A percentile compares a stretch with the other conserved stretches of the same genome.
These are phyloP conservation scores for Myxozyma melibiosi DNA, from an alignment of 805 yeast genomes.

Conservation along the genomic window DNA sequence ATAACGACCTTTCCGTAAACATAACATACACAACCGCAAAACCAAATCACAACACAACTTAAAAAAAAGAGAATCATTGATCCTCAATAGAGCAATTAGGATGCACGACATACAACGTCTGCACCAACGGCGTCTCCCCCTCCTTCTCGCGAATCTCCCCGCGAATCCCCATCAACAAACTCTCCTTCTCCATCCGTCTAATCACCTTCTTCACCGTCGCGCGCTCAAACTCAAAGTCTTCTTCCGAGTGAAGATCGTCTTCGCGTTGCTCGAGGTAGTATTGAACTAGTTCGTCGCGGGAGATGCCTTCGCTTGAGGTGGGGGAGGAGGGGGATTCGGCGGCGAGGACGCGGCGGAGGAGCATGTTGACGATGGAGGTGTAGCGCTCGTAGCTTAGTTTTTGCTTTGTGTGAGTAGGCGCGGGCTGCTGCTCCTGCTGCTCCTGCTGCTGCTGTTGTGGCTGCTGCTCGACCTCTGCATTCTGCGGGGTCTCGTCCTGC, in stretches of 20 bases:
- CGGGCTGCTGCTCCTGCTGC: conserved; percentile 25
- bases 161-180: conserved; percentile 71
- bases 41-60: neutral
- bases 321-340: no score
- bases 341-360: conserved; percentile 67
- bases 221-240: conserved; percentile 69
- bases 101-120: conserved; percentile 57
- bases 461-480: conserved; percentile 20
- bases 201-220: conserved; percentile 76
- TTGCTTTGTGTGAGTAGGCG: conserved; percentile 44
- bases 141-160: conserved; percentile 48
- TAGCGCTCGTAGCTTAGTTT: conserved; percentile 84
- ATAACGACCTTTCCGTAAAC: no score
- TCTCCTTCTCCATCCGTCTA: conserved; percentile 79
- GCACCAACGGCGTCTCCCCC: conserved; percentile 33
- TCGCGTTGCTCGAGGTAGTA: conserved; percentile 80
- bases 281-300: conserved; percentile 68
- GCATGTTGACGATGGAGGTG: conserved; percentile 75
- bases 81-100: conserved; percentile 61
- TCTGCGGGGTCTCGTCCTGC: conserved; percentile 9
- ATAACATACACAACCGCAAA: neutral
- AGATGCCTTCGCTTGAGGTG: conserved; percentile 59
- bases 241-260: conserved; percentile 67
- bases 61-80: neutral
- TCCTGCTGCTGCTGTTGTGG: conserved; percentile 31